A percentile compares a stretch with the other conserved stretches of the same genome.
These are phyloP conservation scores for Entoloma clypeatum DNA, from an alignment of 1,284 basidiomycete genomes.

Conservation along the genomic window DNA sequence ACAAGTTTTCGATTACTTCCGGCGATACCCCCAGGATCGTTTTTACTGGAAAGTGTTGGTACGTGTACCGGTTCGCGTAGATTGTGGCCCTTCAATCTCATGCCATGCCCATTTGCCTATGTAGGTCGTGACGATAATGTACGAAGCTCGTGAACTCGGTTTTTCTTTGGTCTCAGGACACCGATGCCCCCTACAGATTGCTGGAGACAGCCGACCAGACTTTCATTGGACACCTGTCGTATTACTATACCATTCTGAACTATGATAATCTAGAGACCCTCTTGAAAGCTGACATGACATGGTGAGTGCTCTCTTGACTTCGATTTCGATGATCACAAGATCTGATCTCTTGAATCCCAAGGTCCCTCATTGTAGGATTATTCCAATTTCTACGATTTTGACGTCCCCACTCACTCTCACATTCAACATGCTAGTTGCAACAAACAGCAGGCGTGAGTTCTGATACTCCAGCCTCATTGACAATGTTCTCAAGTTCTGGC, in stretches of 20 bases:
- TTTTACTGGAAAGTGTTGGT: constrained; percentile 52
- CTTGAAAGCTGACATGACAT: constrained; percentile 38
- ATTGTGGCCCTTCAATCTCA: background rate
- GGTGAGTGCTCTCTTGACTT: constrained; percentile 37
- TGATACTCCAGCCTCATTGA: background rate
- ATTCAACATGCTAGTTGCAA: constrained; percentile 49
- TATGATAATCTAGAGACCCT: constrained; percentile 42
- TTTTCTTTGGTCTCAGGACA: background rate
- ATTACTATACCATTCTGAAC: constrained; percentile 53
- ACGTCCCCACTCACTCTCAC: constrained; percentile 2
- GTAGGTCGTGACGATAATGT: constrained; percentile 47
- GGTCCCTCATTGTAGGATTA: constrained; percentile 47
- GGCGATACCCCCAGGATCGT: constrained; percentile 53
- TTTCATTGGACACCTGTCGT: constrained; percentile 55
- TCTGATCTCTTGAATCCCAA: constrained; percentile 21
- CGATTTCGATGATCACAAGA: background rate
- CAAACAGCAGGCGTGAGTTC: constrained; percentile 51
- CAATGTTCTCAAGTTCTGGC: constrained; percentile 7
- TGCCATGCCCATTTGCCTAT: background rate
- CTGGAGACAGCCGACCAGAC: constrained; percentile 53
- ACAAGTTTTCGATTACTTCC: constrained; percentile 57
- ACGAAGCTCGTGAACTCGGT: constrained; percentile 17
- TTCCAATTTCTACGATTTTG: background rate
- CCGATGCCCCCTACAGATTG: constrained; percentile 32
- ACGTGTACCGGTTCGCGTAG: too few relatives aligned